Conservation (phyloP, 1,284 basidiomycete genomes). For the Tetrapyrgos nigripes region DNA sequence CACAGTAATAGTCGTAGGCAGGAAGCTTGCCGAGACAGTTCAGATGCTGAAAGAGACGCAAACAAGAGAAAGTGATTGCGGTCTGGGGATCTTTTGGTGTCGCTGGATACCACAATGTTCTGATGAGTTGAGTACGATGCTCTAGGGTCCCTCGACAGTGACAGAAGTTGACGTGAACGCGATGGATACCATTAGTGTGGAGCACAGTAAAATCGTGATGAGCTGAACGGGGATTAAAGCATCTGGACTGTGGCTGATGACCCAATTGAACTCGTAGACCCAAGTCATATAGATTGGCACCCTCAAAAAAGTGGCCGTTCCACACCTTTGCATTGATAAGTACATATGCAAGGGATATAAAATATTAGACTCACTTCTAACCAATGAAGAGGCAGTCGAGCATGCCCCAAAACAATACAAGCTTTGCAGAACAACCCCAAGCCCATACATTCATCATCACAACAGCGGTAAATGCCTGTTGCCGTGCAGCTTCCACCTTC, state of each 20-base stretch:
- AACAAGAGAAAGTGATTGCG: slow-evolving; percentile 7
- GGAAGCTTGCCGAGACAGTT: slow-evolving; percentile 13
- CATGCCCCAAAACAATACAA: too few species aligned
- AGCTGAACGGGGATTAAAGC: neutral
- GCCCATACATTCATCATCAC: too few species aligned
- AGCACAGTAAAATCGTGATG: slow-evolving; percentile 12
- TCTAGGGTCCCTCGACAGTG: neutral
- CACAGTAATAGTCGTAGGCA: slow-evolving; percentile 16
- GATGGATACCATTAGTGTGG: slow-evolving; percentile 11
- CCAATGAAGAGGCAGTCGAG: too few species aligned
- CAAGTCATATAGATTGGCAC: neutral
- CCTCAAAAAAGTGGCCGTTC: neutral
- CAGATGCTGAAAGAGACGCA: slow-evolving; percentile 19
- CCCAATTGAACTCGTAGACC: slow-evolving; percentile 11
- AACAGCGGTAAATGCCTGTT: too few species aligned
- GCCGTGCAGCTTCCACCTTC: too few species aligned
- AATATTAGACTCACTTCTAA: too few species aligned
- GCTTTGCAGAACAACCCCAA: too few species aligned
- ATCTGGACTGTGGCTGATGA: slow-evolving; percentile 4
- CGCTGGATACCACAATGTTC: neutral
- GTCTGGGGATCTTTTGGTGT: slow-evolving; percentile 10
- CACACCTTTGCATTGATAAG: slow-evolving; percentile 13
- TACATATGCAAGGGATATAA: too few species aligned
- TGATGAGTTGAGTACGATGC: neutral
- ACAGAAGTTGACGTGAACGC: slow-evolving; percentile 10